These are phyloP conservation scores for Linnemannia hyalina DNA, from an alignment of 192 early-diverging fungal genomes.

Conservation along the genomic window DNA sequence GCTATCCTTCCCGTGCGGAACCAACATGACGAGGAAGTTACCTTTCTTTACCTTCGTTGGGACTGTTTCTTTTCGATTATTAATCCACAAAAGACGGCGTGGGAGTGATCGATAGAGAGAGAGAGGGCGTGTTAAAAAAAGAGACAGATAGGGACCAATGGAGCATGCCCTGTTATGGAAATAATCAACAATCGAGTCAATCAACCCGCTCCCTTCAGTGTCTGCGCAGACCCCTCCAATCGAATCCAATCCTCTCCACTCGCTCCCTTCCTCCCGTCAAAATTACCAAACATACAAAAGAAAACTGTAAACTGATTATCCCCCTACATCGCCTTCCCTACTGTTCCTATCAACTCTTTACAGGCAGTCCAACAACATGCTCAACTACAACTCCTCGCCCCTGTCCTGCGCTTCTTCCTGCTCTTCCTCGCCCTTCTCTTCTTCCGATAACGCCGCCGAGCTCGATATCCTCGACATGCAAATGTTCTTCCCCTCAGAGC, in stretches of 20 bases:
- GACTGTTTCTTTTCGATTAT: not conserved
- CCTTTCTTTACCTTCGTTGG: constrained; percentile 4
- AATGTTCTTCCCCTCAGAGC: constrained; percentile 44
- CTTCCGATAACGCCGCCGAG: constrained; percentile 40
- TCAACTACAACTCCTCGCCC: constrained; percentile 34
- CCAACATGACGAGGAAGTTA: not conserved
- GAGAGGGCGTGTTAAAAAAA: not conserved
- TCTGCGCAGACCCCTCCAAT: not conserved
- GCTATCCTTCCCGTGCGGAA: too few species aligned
- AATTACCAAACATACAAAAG: not conserved
- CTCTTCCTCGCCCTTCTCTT: constrained; percentile 48
- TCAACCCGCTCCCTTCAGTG: not conserved
- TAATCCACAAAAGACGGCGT: not conserved
- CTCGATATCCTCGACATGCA: constrained; percentile 47
- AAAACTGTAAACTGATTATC: not conserved
- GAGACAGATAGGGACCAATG: too few species aligned
- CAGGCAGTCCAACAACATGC: constrained; percentile 36
- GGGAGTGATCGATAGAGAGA: not conserved
- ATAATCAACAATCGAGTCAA: not conserved
- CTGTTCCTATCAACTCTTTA: not conserved
- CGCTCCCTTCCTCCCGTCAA: not conserved
- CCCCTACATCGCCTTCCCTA: not conserved
- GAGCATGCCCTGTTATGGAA: not conserved
- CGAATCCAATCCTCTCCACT: not conserved
- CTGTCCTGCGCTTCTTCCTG: constrained; percentile 48